Base-by-base conservation (phyloP, 2,329 filamentous ascomycete genomes). In the Cordyceps tenuipes region DNA sequence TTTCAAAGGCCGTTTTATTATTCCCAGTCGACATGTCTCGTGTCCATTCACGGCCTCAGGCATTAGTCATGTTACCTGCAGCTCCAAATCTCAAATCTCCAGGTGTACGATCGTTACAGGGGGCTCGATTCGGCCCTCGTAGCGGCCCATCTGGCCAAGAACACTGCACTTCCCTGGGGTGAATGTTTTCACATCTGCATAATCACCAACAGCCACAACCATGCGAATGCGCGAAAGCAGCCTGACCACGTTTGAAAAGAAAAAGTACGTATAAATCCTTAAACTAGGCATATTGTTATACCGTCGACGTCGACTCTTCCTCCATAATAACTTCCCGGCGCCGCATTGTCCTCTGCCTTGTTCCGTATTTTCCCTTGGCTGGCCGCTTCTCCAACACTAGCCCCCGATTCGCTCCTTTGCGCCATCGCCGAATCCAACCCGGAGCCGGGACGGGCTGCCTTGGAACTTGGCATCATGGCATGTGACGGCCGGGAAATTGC, bases 321-420 rank as follows among this genome's bases (percentile, higher is more conserved):
- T 36, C 34, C 34, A 36, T 9, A 36, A 13, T 36, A 36, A 36
- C 9, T 47, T 10, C 23, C 54, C n/a, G 13, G 19, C 31, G 12
- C 56, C 48, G 56, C 55, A 50, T 57, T 44, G 55, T 50, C 55
- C 55, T n/a, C 46, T 46, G 13, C 51, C 34, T 51, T 26, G 56
- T 59, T 59, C 56, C 56, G 56, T 51, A 9, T 50, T 50, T 36
- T 26, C 56, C 56, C 56, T 52, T 46, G 47, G 29, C 56, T 26
- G 23, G 47, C 36, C 39, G 48, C 21, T 43, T 44, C 44, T 36
- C 36, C 48, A 46, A 23, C 15, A 31, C 39, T 59, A 59, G 56
- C 56, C 47, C 41, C 56, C 56, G 56, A 59, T 51, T 59, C 56
- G 48, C 56, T 59, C 56, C 56, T 52, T 46, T 51, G 36, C 48